A percentile compares a stretch with the other conserved stretches of the same genome.
phyloP scores from a whole-genome alignment of 2,329 filamentous ascomycete genomes.

The Daldinia sp. region DNA sequence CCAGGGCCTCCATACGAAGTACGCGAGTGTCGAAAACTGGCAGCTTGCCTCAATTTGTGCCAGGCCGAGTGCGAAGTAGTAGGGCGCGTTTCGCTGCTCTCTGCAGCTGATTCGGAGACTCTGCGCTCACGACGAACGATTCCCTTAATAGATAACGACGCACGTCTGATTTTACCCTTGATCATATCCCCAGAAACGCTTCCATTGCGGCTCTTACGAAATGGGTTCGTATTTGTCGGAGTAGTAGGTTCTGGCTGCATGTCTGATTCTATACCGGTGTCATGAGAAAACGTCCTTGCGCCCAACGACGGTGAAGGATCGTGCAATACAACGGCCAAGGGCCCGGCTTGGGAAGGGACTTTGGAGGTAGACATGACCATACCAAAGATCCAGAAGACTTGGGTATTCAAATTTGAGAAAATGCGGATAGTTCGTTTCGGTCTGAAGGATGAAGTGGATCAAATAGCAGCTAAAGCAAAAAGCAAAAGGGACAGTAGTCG shows the following conservation, averaged over 20 bases:
- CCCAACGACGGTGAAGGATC: constrained; percentile 40
- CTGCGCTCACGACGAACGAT: constrained; percentile 58
- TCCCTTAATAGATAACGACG: constrained; percentile 62
- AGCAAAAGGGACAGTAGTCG: background rate
- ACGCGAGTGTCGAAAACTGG: constrained; percentile 59
- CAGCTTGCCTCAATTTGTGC: constrained; percentile 60
- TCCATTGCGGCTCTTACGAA: constrained; percentile 52
- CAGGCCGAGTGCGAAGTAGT: constrained; percentile 60
- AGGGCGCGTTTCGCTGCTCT: constrained; percentile 47
- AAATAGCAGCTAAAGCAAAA: background rate
- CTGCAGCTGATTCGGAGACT: constrained; percentile 44
- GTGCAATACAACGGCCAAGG: constrained; percentile 31
- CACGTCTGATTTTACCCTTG: constrained; percentile 62
- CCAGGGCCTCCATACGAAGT: constrained; percentile 54
- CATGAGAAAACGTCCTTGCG: constrained; percentile 44
- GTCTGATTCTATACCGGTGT: constrained; percentile 41
- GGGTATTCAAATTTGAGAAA: background rate
- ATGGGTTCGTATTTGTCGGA: constrained; percentile 49
- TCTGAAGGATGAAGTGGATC: background rate
- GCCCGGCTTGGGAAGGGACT: constrained; percentile 31
- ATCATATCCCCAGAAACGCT: constrained; percentile 54
- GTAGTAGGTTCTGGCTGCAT: constrained; percentile 38
- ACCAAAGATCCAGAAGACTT: constrained; percentile 4
- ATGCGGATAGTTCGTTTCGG: background rate
- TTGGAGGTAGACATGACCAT: constrained; percentile 38